Conservation (phyloP, 176 grass and related monocot genomes). For the Themeda triandra region DNA sequence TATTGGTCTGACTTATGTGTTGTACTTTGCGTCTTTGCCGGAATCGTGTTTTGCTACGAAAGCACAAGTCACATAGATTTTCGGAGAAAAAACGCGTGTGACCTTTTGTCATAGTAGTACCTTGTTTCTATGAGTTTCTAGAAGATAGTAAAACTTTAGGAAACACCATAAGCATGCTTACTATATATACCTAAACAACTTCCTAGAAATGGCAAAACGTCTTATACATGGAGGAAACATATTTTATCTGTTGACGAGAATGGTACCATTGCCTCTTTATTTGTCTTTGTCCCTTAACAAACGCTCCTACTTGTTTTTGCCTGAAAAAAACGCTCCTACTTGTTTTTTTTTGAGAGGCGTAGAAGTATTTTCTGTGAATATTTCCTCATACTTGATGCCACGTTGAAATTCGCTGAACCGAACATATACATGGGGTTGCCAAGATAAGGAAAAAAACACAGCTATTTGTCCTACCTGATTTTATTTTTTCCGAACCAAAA, state of each 20-base stretch:
- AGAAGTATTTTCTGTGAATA: not conserved
- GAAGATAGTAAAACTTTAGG: no score
- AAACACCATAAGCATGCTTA: no score
- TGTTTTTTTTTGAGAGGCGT: no score
- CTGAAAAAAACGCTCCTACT: not conserved
- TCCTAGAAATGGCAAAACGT: no score
- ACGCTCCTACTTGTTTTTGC: not conserved
- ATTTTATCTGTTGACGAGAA: not conserved
- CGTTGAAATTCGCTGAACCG: slow-evolving; percentile 22
- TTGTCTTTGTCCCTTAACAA: no score
- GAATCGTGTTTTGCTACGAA: not conserved
- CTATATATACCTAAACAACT: no score
- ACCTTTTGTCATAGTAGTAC: no score
- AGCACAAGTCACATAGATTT: not conserved
- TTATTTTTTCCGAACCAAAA: not conserved
- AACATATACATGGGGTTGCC: not conserved
- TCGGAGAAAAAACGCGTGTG: not conserved
- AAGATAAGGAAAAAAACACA: not conserved
- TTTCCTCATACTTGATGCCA: slow-evolving; percentile 27
- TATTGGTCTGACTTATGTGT: not conserved
- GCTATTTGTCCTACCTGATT: slow-evolving; percentile 7
- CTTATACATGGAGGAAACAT: no score
- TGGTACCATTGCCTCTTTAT: not conserved
- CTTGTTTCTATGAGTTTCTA: no score
- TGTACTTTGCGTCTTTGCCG: not conserved